phyloP scores from a whole-genome alignment of 2,329 filamentous ascomycete genomes.

The Boeremia exigua region DNA sequence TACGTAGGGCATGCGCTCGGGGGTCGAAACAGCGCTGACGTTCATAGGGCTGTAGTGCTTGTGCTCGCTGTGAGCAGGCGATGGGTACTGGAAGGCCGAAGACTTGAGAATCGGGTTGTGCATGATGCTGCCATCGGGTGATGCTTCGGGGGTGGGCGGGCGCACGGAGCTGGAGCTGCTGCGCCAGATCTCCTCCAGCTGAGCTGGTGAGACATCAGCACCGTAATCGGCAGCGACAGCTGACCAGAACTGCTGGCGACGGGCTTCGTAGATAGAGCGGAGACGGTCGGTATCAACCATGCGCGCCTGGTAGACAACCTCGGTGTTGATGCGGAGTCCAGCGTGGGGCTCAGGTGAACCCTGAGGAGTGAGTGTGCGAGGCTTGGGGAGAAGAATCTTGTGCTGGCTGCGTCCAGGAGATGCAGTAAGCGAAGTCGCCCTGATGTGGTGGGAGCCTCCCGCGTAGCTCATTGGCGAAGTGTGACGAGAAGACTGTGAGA shows the following conservation, averaged over 20 bases:
- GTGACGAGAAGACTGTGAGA: conserved; percentile 47
- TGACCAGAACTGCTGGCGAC: conserved; percentile 75
- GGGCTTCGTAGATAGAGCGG: conserved; percentile 71
- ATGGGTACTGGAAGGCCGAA: conserved; percentile 36
- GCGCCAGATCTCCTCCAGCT: conserved; percentile 74
- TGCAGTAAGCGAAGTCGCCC: conserved; percentile 50
- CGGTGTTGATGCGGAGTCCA: conserved; percentile 54
- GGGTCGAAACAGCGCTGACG: conserved; percentile 40
- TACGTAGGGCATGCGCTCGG: conserved; percentile 45
- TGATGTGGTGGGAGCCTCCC: conserved; percentile 46
- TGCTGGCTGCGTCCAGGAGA: conserved; percentile 61
- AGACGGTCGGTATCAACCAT: conserved; percentile 71
- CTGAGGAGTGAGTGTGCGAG: conserved; percentile 53
- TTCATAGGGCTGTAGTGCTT: conserved; percentile 44
- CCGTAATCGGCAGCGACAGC: conserved; percentile 76
- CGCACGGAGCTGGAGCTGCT: conserved; percentile 39
- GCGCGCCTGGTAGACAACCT: conserved; percentile 53
- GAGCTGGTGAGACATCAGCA: conserved; percentile 63
- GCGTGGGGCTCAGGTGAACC: conserved; percentile 47
- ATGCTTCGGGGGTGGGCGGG: conserved; percentile 48
- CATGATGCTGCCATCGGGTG: conserved; percentile 47
- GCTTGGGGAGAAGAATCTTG: conserved; percentile 68
- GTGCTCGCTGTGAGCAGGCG: conserved; percentile 38
- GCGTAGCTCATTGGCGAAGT: conserved; percentile 53
- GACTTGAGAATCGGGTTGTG: conserved; percentile 44